Evolutionary conservation across 129 eudicot species (phyloP).

Genomic region (Calendula officinalis): DNA sequence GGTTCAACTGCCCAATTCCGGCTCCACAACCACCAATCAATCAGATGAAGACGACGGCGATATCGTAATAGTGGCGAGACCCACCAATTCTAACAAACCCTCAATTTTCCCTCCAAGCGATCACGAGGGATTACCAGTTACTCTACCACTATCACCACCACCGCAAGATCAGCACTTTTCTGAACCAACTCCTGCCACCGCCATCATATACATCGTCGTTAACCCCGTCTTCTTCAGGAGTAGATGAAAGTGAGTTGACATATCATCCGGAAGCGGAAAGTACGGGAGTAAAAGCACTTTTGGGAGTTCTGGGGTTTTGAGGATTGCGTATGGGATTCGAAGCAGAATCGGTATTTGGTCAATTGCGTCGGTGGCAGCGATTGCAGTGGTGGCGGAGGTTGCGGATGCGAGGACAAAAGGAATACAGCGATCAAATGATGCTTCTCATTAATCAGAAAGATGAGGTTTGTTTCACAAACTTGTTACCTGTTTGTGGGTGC

Average conservation of each 20-base stretch:
- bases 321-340: not conserved
- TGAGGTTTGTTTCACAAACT: not conserved
- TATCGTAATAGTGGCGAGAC: not conserved
- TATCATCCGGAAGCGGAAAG: not conserved
- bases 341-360: slow-evolving; percentile 7
- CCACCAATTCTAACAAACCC: not conserved
- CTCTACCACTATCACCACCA: not conserved
- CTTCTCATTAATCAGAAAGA: slow-evolving; percentile 9
- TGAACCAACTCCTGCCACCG: not conserved
- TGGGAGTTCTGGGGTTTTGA: not conserved
- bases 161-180: not conserved
- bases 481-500: not conserved
- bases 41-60: slow-evolving; percentile 12
- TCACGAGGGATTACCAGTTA: slow-evolving; percentile 4
- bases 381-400: not conserved
- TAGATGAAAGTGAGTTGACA: not conserved
- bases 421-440: not conserved
- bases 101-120: not conserved
- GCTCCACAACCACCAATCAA: slow-evolving; percentile 1
- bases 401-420: not conserved
- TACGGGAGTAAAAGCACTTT: not conserved
- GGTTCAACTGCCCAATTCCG: slow-evolving; percentile 1
- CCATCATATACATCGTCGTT: not conserved
- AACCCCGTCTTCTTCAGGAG: not conserved
- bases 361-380: not conserved